A percentile compares a stretch with the other conserved stretches of the same genome.
phyloP scores from a whole-genome alignment of 2,329 filamentous ascomycete species.

The Fulvia fulva region DNA sequence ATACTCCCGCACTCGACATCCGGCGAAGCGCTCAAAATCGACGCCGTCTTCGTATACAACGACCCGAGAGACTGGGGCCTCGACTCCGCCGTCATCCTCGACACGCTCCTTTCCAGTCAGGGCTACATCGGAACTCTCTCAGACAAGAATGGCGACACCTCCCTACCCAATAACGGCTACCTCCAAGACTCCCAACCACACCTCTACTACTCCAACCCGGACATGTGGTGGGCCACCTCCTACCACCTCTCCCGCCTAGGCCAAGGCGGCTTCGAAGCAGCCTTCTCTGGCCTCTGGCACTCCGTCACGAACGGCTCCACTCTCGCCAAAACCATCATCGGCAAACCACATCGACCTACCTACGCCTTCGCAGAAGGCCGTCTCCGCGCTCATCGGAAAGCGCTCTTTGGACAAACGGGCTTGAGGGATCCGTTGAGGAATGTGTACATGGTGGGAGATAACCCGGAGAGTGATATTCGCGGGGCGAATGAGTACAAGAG shows the following conservation, averaged over 20 bases:
- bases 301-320: constrained; percentile 60
- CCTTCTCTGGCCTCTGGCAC: constrained; percentile 74
- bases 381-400: constrained; percentile 58
- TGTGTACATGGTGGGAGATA: constrained; percentile 87
- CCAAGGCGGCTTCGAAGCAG: constrained; percentile 84
- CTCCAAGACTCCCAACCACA: constrained; percentile 75
- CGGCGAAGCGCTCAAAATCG: constrained; percentile 64
- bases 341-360: constrained; percentile 74
- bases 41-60: constrained; percentile 90
- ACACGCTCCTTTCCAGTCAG: constrained; percentile 72
- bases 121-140: constrained; percentile 81
- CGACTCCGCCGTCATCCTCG: constrained; percentile 78
- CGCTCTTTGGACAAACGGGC: constrained; percentile 40
- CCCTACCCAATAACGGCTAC: constrained; percentile 71
- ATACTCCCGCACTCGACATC: constrained; percentile 38
- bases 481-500: constrained; percentile 77
- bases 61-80: constrained; percentile 95
- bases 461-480: constrained; percentile 75
- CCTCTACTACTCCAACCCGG: constrained; percentile 85
- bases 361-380: constrained; percentile 81
- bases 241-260: constrained; percentile 84
- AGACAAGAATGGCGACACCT: constrained; percentile 60
- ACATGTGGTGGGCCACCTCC: constrained; percentile 81
- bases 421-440: constrained; percentile 52
- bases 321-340: constrained; percentile 61